Base-by-base conservation (phyloP, 2,329 filamentous ascomycete species). In the Clonostachys byssicola region DNA sequence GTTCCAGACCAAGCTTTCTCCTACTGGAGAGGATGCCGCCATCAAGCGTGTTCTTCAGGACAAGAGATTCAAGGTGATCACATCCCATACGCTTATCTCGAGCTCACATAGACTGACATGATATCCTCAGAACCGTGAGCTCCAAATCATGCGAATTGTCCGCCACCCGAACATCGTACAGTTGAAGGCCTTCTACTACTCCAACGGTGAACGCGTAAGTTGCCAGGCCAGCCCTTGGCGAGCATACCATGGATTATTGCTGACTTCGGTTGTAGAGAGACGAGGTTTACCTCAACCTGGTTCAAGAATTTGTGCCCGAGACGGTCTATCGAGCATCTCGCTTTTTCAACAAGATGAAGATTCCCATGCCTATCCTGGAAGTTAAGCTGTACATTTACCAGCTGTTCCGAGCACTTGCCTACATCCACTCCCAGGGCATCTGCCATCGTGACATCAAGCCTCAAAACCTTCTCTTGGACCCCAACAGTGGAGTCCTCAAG, bases 271-370 rank as follows among this genome's bases (percentile, higher is more conserved):
- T 52, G 41, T 56, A 94, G 88, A 92, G 96, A 77, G 94, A 99
- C 69, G 94, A 99, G 73, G 94, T 99, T 36, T 99, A 97, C 69
- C 85, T 99, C 56, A 99, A 99, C 65, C 81, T 99, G 51, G 92
- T 99, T 45, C 90, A 97, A 68, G 94, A 99, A 68, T 99, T 91
- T 61, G 94, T 99, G 44, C 94, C 94, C 44, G 94, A 99, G 75
- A 99, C 94, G 12, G 94, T 99, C 45, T 99, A 99, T 71, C 86
- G 94, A 62, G 94, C 94, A 40, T 97, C 94, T 54, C 86, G 94
- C 61, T 97, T 96, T 75, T 99, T 99, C 81, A 97, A 95, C 80
- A 99, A 99, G 78, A 87, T 97, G 86, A 99, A 97, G 84, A 95
- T 92, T 7, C 96, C 92, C 46, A 99, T 99, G 94, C 94, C 94